These are phyloP conservation scores for Xylariales sp. DNA, from an alignment of 2,329 filamentous ascomycete species.

Conservation along the genomic window DNA sequence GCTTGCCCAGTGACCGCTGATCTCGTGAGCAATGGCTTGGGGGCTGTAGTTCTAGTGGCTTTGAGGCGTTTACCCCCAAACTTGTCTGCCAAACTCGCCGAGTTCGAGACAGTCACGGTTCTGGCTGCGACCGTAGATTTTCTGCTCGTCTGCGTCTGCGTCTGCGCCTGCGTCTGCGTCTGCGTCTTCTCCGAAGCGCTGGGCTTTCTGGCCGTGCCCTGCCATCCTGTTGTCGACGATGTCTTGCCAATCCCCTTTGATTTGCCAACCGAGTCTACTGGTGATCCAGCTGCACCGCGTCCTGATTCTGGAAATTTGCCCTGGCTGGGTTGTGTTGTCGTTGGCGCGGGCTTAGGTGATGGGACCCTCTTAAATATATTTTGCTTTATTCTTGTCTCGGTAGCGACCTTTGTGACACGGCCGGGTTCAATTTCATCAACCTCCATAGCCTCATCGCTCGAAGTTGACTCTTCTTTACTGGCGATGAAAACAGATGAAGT, in stretches of 20 bases:
- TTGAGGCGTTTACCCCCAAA: conserved; percentile 13
- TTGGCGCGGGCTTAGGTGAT: conserved; percentile 7
- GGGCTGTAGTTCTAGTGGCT: conserved; percentile 19
- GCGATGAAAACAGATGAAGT: conserved; percentile 6
- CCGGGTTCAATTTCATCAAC: conserved; percentile 12
- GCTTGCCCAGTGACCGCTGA: neutral
- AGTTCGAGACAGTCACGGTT: conserved; percentile 1
- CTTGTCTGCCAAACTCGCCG: conserved; percentile 16
- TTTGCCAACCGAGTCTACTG: conserved; percentile 4
- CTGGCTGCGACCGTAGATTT: conserved; percentile 11
- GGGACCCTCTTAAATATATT: conserved; percentile 15
- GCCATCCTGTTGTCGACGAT: conserved; percentile 22
- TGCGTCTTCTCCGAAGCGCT: conserved; percentile 7
- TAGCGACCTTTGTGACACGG: neutral
- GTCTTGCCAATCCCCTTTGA: neutral
- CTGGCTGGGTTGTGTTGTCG: conserved; percentile 5
- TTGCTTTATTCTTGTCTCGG: conserved; percentile 16
- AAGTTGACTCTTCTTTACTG: conserved; percentile 11
- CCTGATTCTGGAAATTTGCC: conserved; percentile 4
- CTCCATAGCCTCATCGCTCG: conserved; percentile 25
- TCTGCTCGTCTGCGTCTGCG: conserved; percentile 2
- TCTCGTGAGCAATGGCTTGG: neutral
- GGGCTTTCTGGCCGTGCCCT: conserved; percentile 30
- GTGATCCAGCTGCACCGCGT: too few relatives aligned
- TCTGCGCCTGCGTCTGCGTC: neutral